These are phyloP conservation scores for Trametes versicolor DNA, from an alignment of 1,284 basidiomycete species.

Conservation along the genomic window DNA sequence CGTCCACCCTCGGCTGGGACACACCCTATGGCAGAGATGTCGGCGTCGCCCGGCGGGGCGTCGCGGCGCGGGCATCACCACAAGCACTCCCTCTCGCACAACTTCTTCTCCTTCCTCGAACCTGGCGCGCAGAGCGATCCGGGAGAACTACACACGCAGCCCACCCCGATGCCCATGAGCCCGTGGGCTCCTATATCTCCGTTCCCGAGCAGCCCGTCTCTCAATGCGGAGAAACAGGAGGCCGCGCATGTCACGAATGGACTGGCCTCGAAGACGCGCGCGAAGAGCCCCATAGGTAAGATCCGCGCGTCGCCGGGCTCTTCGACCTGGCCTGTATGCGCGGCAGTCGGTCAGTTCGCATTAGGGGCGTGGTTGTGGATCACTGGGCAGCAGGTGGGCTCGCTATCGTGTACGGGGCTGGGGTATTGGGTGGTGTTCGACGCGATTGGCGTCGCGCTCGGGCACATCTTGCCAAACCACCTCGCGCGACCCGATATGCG, in stretches of 20 bases:
- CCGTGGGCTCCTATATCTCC: constrained; percentile 61
- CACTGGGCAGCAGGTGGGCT: constrained; percentile 90
- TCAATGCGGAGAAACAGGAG: constrained; percentile 20
- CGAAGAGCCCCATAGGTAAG: constrained; percentile 36
- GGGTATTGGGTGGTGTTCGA: constrained; percentile 99
- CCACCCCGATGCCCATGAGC: constrained; percentile 60
- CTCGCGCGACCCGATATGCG: constrained; percentile 41
- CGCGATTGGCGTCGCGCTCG: constrained; percentile 77
- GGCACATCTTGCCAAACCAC: constrained; percentile 60
- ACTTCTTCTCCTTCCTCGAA: constrained; percentile 78
- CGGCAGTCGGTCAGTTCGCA: constrained; percentile 57
- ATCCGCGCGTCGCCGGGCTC: constrained; percentile 36
- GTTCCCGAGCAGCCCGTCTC: constrained; percentile 41
- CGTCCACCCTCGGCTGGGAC: constrained; percentile 47
- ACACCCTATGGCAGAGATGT: constrained; percentile 39
- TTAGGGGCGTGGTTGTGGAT: constrained; percentile 87
- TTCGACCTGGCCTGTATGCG: constrained; percentile 42
- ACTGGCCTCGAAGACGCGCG: constrained; percentile 21
- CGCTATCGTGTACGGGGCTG: constrained; percentile 87
- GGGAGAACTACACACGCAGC: constrained; percentile 55
- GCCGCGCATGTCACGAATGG: constrained; percentile 16
- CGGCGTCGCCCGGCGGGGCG: constrained; percentile 44
- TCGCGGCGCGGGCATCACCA: constrained; percentile 87
- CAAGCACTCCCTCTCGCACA: constrained; percentile 93
- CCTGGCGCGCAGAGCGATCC: constrained; percentile 41